Base-by-base conservation (phyloP, 768 basidiomycete species). In the Phlebiopsis flavidoalba region DNA sequence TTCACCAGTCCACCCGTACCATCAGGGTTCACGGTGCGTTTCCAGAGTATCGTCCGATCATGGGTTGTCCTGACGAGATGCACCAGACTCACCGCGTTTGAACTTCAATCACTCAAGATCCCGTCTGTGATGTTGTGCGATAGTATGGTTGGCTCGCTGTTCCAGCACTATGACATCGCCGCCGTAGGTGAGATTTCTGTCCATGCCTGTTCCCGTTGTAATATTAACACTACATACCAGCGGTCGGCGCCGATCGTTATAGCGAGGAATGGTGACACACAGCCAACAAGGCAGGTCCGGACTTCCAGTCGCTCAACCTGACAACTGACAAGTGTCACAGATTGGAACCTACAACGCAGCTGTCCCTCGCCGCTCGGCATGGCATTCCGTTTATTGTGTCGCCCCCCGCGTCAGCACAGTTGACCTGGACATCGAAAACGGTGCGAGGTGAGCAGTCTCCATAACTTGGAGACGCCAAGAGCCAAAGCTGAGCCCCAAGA, bases 281-380 rank as follows among this genome's bases (percentile, higher is more conserved):
- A 1, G 96, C 96, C 15, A 98, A 98, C 80, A 98, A 98, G 79
- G 85, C 83, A 60, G 26, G 73, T 67, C 10, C n/a, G 17, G 3
- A 22, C 8, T 21, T 22, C 21, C 45, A 21, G n/a, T 31, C 15
- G 11, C 12, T 14, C 8, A 43, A 17, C 40, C 17, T 43, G 17
- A 43, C 40, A 26, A 51, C 47, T n/a, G 15, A 37, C 12, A 12
- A 19, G 33, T 52, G 26, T 26, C 7, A 14, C 65, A 81, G 79
- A 90, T 98, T 69, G 95, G 95, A 53, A 97, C 96, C 0, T 98
- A 96, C 77, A 96, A 98, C 67, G 94, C 95, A 17, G 94, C 96
- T 5, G 92, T 96, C 21, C n/a, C 79, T 97, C 31, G 93, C 95
- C 2, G 86, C 88, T 58, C 83, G 92, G 26, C 94, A 95, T 73